Base-by-base conservation (phyloP, 768 basidiomycete genomes). In the Lactarius vividus region DNA sequence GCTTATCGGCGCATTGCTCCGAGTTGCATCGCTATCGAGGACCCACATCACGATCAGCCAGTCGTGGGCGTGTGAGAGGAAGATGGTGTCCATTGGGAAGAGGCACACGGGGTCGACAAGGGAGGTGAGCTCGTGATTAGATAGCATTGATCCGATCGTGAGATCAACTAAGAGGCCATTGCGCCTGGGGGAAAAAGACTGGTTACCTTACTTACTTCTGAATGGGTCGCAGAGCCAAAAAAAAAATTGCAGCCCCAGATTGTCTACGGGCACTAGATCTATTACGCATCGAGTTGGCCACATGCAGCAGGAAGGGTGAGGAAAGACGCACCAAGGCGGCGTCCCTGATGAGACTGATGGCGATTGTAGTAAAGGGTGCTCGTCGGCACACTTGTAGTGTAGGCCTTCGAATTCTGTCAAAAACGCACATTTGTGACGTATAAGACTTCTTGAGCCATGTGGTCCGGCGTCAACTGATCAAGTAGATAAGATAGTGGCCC, bases 371-470 rank as follows among this genome's bases (percentile, higher is more conserved):
- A 31, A 31, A 7, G 8, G 33, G 4, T 33, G 42, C 2, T 4
- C 0, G 26, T 61, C 40, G 37, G 53, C 23, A 39, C 18, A 3
- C 13, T 11, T 46, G 29, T 8, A 10, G n/a, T 37, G 29, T 8
- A n/a, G 8, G 37, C 26, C 6, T 13, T 44, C 28, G 15, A n/a
- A 16, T 4, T 31, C 29, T n/a, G n/a, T n/a, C n/a, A n/a, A n/a
- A 31, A 31, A 15, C 64, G 18, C 6, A 67, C 66, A 33, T 67
- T 67, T 0, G 63, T 58, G 37, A 67, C n/a, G 40, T 64, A 67
- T 3, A 67, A 44, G 28, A 55, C 0, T 31, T 59, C 52, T 56
- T 64, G 58, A 4, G 53, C 57, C 20, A 59, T 10, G 23, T 55
- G n/a, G n/a, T n/a, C n/a, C n/a, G 66, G 66, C 20, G 39, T 44